Evolutionary conservation across 73 alveolate species (phyloP), one percentile per base, ranked within the genome.

Genomic region (Paramecium tetraurelia): DNA sequence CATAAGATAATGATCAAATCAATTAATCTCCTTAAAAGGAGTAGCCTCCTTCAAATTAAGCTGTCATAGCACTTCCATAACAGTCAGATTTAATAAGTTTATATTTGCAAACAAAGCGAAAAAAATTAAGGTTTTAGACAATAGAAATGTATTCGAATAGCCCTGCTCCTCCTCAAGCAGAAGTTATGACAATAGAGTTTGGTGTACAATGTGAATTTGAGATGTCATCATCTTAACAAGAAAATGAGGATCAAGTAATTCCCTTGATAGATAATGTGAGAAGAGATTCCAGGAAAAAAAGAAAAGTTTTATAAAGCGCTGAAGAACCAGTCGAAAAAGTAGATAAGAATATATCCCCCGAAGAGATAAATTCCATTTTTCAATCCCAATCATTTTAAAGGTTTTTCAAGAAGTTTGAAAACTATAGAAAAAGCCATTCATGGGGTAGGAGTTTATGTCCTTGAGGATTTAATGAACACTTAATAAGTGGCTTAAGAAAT

Each of bases 291-390:
- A 46, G 70, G 21, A 80, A 44, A 44, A 80, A 80, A 46, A 27
- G 46, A 35, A 29, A 80, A 80, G 29, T 80, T 10, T 31, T 27
- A 0, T 41, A 46, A 80, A 80, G 90, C 21, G 70, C 90, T 22
- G 76, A 80, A 80, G 43, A 80, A 24, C 57, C 76, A 10, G 1
- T 20, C 2, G 90, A 40, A 24, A 20, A 40, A 43, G 44, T 41
- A 44, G 90, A 80, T 44, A 80, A 80, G 72, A 80, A 80, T 20
- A 80, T 80, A 18, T 41, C 90, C 4, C 8, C n/a, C 7, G 90
- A 80, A 80, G 90, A 80, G 46, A 80, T 80, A 75, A 80, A 80
- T 80, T 80, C 90, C 1, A 80, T 80, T 3, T 12, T 80, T 11
- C 29, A 80, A 80, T 80, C 90, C 7, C 14, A 80, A 24, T 41